phyloP scores from a whole-genome alignment of 2,329 filamentous ascomycete genomes.

The Teratosphaeria viscida region DNA sequence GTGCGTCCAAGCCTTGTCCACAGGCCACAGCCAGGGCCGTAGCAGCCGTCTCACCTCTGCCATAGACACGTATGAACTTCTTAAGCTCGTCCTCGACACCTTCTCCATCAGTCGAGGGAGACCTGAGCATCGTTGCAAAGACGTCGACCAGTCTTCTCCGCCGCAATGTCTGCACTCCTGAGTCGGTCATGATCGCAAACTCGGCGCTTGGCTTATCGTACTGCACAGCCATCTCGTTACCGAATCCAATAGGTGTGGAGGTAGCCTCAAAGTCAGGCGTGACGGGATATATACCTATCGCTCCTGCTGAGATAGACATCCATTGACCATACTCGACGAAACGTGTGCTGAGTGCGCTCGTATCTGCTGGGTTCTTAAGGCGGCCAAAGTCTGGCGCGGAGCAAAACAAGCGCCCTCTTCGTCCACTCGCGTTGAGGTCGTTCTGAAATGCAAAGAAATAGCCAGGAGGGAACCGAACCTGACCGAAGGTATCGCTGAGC shows the following conservation, averaged over 20 bases:
- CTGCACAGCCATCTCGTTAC: constrained; percentile 93
- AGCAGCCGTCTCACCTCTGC: constrained; percentile 77
- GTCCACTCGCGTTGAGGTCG: constrained; percentile 35
- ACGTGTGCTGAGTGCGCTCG: constrained; percentile 43
- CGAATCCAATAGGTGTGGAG: constrained; percentile 63
- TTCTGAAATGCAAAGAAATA: constrained; percentile 73
- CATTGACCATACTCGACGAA: constrained; percentile 74
- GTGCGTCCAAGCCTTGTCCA: constrained; percentile 78
- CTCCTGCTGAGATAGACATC: constrained; percentile 57
- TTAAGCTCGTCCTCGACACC: constrained; percentile 72
- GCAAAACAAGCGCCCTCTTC: constrained; percentile 60
- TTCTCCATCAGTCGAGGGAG: constrained; percentile 55
- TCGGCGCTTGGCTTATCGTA: constrained; percentile 76
- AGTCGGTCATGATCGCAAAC: constrained; percentile 84
- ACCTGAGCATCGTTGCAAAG: constrained; percentile 71
- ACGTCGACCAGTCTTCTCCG: constrained; percentile 81
- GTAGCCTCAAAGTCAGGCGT: constrained; percentile 63
- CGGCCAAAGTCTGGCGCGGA: constrained; percentile 80
- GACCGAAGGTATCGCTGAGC: constrained; percentile 27
- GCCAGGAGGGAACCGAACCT: constrained; percentile 63
- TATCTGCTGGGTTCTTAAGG: constrained; percentile 42
- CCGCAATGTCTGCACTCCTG: constrained; percentile 76
- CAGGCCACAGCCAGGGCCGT: constrained; percentile 90
- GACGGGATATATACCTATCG: constrained; percentile 66
- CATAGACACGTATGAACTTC: constrained; percentile 76